phyloP scores from a whole-genome alignment of 176 grass and related monocot genomes.

The Cenchrus purpureus region DNA sequence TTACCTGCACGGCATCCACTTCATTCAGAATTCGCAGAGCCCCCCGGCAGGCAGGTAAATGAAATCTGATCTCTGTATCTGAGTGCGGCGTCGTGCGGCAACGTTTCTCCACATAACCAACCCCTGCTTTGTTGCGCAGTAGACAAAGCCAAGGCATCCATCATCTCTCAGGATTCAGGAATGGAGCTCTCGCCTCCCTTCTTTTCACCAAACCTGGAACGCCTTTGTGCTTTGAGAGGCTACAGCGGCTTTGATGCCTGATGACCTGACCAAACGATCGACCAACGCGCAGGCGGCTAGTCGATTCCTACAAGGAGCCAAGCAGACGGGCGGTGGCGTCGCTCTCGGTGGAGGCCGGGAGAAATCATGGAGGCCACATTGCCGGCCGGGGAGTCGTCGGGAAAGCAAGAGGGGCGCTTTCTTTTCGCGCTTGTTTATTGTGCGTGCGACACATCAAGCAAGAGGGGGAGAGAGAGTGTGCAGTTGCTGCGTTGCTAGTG shows the following conservation, averaged over 20 bases:
- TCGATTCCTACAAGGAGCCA: constrained; percentile 43
- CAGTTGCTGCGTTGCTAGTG: constrained; percentile 13
- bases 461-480: neutral
- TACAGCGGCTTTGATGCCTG: neutral
- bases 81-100: constrained; percentile 25
- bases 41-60: no score
- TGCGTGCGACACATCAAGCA: neutral
- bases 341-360: neutral
- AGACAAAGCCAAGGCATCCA: neutral
- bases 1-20: constrained; percentile 29
- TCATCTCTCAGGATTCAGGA: neutral
- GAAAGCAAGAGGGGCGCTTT: constrained; percentile 23
- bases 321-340: constrained; percentile 13
- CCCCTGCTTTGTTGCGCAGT: neutral
- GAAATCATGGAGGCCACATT: constrained; percentile 11
- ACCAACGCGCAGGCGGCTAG: constrained; percentile 2
- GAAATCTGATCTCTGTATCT: no score
- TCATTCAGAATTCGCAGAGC: neutral
- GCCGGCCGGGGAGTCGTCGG: neutral
- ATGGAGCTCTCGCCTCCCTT: neutral
- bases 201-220: constrained; percentile 21
- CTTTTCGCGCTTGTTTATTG: constrained; percentile 15
- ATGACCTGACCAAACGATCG: neutral
- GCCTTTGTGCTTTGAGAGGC: neutral
- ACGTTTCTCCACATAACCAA: constrained; percentile 58